Evolutionary conservation across 2,329 filamentous ascomycete species (phyloP).

Genomic region (Zymoseptoria ardabiliae): DNA sequence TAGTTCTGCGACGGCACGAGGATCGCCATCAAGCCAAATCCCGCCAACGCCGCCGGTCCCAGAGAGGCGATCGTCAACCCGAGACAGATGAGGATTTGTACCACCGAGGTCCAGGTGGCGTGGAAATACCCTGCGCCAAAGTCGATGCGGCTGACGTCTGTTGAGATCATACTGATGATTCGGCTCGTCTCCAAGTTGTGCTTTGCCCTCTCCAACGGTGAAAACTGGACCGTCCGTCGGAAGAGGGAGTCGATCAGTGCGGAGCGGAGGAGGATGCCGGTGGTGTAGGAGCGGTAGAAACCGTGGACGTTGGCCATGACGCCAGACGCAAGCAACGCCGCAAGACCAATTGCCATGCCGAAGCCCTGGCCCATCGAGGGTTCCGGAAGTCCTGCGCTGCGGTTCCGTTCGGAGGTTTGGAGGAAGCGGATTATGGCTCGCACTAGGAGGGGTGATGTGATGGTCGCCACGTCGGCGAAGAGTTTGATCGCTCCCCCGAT

Average conservation of each 20-base stretch:
- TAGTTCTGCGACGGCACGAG: slow-evolving; percentile 1
- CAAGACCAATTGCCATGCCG: neutral
- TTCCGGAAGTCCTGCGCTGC: neutral
- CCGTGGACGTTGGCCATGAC: slow-evolving; percentile 5
- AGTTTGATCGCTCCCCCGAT: slow-evolving; percentile 3
- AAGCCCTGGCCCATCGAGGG: neutral
- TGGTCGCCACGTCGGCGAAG: slow-evolving; percentile 1
- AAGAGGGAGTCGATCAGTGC: slow-evolving; percentile 4
- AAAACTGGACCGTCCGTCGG: neutral
- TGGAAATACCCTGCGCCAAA: slow-evolving; percentile 2
- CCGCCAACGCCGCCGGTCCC: neutral
- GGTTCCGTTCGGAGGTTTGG: neutral
- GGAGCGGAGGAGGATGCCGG: slow-evolving; percentile 1
- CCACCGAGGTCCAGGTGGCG: neutral
- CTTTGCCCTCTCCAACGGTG: neutral
- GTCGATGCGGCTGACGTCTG: slow-evolving; percentile 5
- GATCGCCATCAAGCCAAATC: slow-evolving; percentile 2
- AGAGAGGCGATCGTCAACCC: slow-evolving; percentile 1
- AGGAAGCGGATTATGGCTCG: slow-evolving; percentile 3
- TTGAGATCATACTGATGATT: slow-evolving; percentile 4
- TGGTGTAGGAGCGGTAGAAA: slow-evolving; percentile 2
- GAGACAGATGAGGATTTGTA: slow-evolving; percentile 5
- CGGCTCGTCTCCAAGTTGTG: neutral
- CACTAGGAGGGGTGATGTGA: slow-evolving; percentile 1
- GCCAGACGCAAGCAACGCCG: neutral